Base-by-base conservation (phyloP, 2,329 filamentous ascomycete genomes). In the Furcasterigmium furcatum region DNA sequence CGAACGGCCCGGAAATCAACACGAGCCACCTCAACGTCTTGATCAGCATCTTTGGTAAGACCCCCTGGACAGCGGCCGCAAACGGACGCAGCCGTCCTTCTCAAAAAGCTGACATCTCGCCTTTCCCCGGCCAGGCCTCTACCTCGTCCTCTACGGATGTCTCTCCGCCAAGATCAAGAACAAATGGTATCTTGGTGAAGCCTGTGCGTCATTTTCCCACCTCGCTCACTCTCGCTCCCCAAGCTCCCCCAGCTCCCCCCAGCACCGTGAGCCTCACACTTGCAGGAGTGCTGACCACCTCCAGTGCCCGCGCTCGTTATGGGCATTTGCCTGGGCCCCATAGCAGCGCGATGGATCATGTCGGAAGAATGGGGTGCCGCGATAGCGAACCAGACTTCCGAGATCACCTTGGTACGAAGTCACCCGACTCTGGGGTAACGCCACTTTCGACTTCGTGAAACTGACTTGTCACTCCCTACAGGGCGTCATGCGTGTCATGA, bases 401-500 rank as follows among this genome's bases (percentile, higher is more conserved):
- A 57, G 1, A 73, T 73, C 48, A 70, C 70, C 6, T 61, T 74
- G 58, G 62, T 65, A 48, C 13, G 60, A 51, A 32, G 12, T 27
- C 10, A 29, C 14, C 12, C n/a, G n/a, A n/a, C n/a, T n/a, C n/a
- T n/a, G n/a, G n/a, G n/a, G n/a, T n/a, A n/a, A n/a, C n/a, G n/a
- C n/a, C n/a, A n/a, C n/a, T 22, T 16, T 13, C 2, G n/a, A n/a
- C n/a, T n/a, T 27, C 24, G 24, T 27, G 8, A 7, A 21, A 7
- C 4, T 44, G 6, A 19, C 48, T 52, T 16, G 49, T n/a, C 8
- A 9, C 34, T 10, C 9, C 16, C 30, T n/a, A 18, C 9, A 64
- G 62, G 74, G 73, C 12, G 54, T 83, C 7, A 72, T 71, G 49
- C 71, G 80, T 14, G 66, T 84, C 22, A 77, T 83, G 47, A 82